These are phyloP conservation scores for Ephemerocybe angulata DNA, from an alignment of 768 basidiomycete species.

Conservation along the genomic window DNA sequence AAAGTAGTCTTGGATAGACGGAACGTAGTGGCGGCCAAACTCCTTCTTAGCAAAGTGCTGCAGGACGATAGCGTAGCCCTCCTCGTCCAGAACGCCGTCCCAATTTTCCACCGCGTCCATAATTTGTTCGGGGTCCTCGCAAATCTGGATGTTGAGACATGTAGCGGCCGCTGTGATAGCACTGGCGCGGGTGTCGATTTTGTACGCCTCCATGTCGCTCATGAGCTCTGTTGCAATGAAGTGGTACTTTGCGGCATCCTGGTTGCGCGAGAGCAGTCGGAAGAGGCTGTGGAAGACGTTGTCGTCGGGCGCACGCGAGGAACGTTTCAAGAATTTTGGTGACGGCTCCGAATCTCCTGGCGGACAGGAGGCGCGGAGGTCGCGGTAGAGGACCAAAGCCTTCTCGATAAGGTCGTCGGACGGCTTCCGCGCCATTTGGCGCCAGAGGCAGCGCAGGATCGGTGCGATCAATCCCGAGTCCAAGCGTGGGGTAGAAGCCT, in stretches of 20 bases:
- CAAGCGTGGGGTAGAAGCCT: constrained; percentile 40
- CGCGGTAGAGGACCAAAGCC: constrained; percentile 52
- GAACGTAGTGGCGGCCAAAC: constrained; percentile 40
- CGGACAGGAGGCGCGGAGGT: constrained; percentile 36
- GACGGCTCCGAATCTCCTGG: constrained; percentile 17
- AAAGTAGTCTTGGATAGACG: constrained; percentile 59
- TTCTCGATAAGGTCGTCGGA: constrained; percentile 43
- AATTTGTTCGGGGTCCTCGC: constrained; percentile 53
- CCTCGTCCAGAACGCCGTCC: constrained; percentile 54
- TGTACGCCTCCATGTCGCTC: constrained; percentile 60
- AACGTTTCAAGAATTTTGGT: constrained; percentile 13
- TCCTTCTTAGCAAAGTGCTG: constrained; percentile 58
- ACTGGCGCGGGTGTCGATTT: constrained; percentile 42
- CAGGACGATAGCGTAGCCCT: constrained; percentile 63
- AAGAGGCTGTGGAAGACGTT: constrained; percentile 54
- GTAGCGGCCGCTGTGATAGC: constrained; percentile 48
- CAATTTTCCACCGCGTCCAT: too few species aligned
- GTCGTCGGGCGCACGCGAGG: constrained; percentile 43
- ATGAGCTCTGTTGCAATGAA: constrained; percentile 46
- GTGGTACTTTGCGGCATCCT: constrained; percentile 37
- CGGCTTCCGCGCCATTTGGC: constrained; percentile 26
- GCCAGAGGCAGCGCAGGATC: constrained; percentile 50
- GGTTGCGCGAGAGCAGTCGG: constrained; percentile 42
- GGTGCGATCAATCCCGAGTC: constrained; percentile 52
- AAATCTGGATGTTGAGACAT: constrained; percentile 64